Base-by-base conservation (phyloP, 495 filamentous ascomycete species). In the Penicillium canescens region DNA sequence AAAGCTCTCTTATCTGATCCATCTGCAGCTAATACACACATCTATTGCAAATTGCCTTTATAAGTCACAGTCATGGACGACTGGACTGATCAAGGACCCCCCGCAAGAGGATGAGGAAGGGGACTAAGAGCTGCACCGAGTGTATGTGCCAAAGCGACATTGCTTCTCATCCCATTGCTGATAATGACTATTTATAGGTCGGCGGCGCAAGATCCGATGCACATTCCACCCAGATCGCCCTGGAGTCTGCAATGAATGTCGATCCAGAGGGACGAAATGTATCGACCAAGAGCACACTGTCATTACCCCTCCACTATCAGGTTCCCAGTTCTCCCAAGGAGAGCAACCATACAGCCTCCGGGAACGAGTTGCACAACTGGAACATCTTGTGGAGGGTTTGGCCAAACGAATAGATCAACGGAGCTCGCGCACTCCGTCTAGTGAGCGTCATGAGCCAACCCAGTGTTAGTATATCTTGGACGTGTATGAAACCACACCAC, bases 131-230 rank as follows among this genome's bases (percentile, higher is more conserved):
- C 51, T 75, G 72, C 56, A 56, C 61, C 5, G 65, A 75, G 56
- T 74, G 72, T 74, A 62, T 39, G 65, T 59, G 20, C 33, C 8
- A 47, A 12, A 37, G 1, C n/a, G 1, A 21, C 18, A 1, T 50
- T 23, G 11, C 7, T 24, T 31, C 28, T 28, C 35, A 18, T 3
- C 24, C 8, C n/a, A 36, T 40, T 26, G 38, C 36, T 42, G 50
- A 45, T 39, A 38, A 10, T 39, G 16, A 50, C 50, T 20, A 2
- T 13, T 16, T 7, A 40, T 43, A 74, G 71, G 71, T 52, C 63
- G 73, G 40, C 66, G 73, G 31, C 72, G 73, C 16, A 76, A 76
- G 47, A 76, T 73, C 14, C 68, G 67, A 37, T 76, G 73, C 43
- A 72, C 72, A 21, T 68, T 58, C 24, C 54, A 63, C 36, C 35